Percentiles rank a stretch among this genome's conserved stretches.
Evolutionary conservation across 768 basidiomycete genomes (phyloP).

Genomic region (Naganishia onofrii): DNA sequence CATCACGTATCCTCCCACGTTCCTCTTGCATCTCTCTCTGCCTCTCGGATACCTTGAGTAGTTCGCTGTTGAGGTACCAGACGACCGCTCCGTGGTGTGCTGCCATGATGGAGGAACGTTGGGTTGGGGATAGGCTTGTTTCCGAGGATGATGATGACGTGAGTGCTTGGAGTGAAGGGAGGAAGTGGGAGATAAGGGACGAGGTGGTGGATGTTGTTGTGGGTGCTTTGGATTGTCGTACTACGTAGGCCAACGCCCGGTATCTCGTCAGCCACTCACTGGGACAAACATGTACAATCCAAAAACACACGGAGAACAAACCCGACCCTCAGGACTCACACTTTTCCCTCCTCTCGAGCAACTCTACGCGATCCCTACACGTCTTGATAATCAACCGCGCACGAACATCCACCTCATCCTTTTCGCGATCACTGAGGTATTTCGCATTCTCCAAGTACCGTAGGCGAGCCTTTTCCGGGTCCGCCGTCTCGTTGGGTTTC

Average conservation of each 20-base stretch:
- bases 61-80: constrained; percentile 79
- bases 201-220: constrained; percentile 34
- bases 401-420: constrained; percentile 93
- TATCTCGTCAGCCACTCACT: no score
- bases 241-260: not conserved
- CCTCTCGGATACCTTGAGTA: constrained; percentile 72
- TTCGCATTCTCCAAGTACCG: constrained; percentile 45
- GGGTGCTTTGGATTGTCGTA: constrained; percentile 35
- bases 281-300: no score
- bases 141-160: not conserved
- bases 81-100: constrained; percentile 90
- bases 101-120: constrained; percentile 64
- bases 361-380: constrained; percentile 80
- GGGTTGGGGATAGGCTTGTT: constrained; percentile 2
- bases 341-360: constrained; percentile 84
- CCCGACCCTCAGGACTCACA: constrained; percentile 70
- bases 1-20: constrained; percentile 79
- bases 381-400: constrained; percentile 78
- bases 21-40: constrained; percentile 93
- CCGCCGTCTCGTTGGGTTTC: constrained; percentile 26
- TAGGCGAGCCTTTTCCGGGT: constrained; percentile 37
- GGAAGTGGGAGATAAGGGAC: constrained; percentile 59
- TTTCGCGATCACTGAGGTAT: constrained; percentile 73
- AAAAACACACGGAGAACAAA: no score
- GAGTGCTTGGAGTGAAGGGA: constrained; percentile 54